A percentile compares a stretch with the other conserved stretches of the same genome.
Evolutionary conservation across 2,329 filamentous ascomycete genomes (phyloP).

Genomic region (Phaeosphaeriaceae sp.): DNA sequence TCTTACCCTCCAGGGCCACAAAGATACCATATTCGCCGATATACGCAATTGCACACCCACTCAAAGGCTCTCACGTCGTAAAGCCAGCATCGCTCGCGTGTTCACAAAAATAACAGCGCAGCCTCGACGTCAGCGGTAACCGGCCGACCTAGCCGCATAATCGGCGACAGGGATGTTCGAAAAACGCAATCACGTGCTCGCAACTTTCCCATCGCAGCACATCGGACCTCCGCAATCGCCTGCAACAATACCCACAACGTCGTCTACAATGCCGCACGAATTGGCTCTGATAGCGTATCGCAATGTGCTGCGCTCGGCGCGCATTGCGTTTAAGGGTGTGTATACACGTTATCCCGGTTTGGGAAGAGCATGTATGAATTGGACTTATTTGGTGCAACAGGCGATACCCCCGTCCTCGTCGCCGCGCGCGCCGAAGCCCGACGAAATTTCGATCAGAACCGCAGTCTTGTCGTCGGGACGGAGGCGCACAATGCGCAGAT

Average conservation of each 20-base stretch:
- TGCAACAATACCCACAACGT: too few relatives aligned
- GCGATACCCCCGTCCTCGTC: conserved; percentile 70
- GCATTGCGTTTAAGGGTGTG: conserved; percentile 82
- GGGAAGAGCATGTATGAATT: conserved; percentile 3
- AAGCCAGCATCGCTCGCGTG: conserved; percentile 33
- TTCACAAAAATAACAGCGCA: conserved; percentile 4
- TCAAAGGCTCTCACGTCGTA: too few relatives aligned
- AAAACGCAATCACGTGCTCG: conserved; percentile 25
- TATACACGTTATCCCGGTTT: too few relatives aligned
- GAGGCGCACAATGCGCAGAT: too few relatives aligned
- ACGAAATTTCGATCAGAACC: conserved; percentile 72
- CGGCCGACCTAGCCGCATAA: conserved; percentile 22
- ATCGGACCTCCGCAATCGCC: conserved; percentile 21
- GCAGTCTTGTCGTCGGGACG: too few relatives aligned
- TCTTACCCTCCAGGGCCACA: conserved; percentile 71
- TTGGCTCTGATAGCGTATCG: conserved; percentile 81
- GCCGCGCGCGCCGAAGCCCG: conserved; percentile 78
- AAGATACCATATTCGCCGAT: conserved; percentile 70
- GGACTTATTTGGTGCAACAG: too few relatives aligned
- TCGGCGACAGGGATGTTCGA: conserved; percentile 27
- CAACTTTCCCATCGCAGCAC: conserved; percentile 31
- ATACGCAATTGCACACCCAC: too few relatives aligned
- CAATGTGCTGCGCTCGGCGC: conserved; percentile 78
- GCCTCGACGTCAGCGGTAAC: conserved; percentile 31
- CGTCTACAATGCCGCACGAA: conserved; percentile 35